Percentiles rank a stretch among this genome's conserved stretches.
These are phyloP conservation scores for Acanthamoeba royreba DNA, from an alignment of 208 protist genomes.

Conservation along the genomic window DNA sequence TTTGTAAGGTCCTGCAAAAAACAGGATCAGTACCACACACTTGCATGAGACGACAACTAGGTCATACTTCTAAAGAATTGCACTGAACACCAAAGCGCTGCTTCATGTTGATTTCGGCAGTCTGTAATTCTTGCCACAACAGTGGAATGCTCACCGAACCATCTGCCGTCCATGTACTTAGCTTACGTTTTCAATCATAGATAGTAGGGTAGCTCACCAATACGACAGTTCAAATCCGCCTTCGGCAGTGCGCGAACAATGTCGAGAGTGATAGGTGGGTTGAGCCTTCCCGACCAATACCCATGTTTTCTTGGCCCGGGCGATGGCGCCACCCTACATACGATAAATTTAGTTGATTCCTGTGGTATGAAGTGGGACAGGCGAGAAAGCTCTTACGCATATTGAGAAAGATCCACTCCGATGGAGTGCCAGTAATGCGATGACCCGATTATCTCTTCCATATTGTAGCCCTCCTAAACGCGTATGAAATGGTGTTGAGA, in stretches of 20 bases:
- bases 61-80: neutral
- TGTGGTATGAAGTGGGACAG: neutral
- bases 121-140: constrained; percentile 62
- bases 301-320: neutral
- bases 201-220: neutral
- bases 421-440: constrained; percentile 40
- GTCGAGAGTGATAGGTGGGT: constrained; percentile 63
- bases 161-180: neutral
- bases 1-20: neutral
- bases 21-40: neutral
- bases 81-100: neutral
- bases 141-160: constrained; percentile 51
- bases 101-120: neutral
- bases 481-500: neutral
- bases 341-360: neutral
- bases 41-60: neutral
- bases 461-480: neutral
- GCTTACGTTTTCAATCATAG: neutral
- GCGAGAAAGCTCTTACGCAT: neutral
- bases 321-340: neutral
- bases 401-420: constrained; percentile 18
- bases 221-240: constrained; percentile 59
- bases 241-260: constrained; percentile 63
- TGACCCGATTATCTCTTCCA: neutral
- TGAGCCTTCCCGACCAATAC: neutral